Evolutionary conservation across 345 rosid genomes (phyloP), one percentile per base, ranked within the genome.

Genomic region (Murraya koenigii): DNA sequence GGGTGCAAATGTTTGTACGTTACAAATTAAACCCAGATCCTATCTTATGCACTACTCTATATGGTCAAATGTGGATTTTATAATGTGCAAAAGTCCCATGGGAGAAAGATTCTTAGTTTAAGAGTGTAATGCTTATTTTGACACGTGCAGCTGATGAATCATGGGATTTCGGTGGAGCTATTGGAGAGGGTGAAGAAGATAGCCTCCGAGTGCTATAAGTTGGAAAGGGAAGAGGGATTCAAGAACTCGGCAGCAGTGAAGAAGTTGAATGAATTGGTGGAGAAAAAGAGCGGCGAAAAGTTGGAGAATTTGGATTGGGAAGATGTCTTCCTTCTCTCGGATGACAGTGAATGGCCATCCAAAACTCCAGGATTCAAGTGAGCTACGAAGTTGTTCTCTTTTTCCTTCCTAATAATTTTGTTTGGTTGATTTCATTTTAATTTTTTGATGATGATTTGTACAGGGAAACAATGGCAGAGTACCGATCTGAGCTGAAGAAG

Each of bases 251-350:
- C 76, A 35, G 69, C 86, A 1, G 87, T 88, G 79, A 89, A 86
- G 82, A 41, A 81, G 39, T 77, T 93, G 80, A 74, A 84, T 10
- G 90, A 91, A 23, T 33, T 89, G 71, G 72, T 75, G 62, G 74
- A 78, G 55, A 89, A 72, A 55, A 89, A 89, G 8, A 73, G 69
- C n/a, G 86, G 70, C 10, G 88, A 87, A 71, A 90, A 80, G 67
- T 58, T 93, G 79, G 98, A 92, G 69, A 80, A 63, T 79, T 86
- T 87, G 75, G 97, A 95, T 72, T 91, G 97, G 95, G 97, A 95
- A 79, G 98, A 95, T 79, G 95, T 85, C n/a, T 80, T 95, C 86
- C 85, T 82, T 78, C 91, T 95, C 80, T 61, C 76, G 1, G 95
- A 90, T 39, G 80, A 84, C 76, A 83, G 87, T 71, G 87, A 91